Conservation (phyloP, 768 basidiomycete genomes). For the Filobasidium wieringae region DNA sequence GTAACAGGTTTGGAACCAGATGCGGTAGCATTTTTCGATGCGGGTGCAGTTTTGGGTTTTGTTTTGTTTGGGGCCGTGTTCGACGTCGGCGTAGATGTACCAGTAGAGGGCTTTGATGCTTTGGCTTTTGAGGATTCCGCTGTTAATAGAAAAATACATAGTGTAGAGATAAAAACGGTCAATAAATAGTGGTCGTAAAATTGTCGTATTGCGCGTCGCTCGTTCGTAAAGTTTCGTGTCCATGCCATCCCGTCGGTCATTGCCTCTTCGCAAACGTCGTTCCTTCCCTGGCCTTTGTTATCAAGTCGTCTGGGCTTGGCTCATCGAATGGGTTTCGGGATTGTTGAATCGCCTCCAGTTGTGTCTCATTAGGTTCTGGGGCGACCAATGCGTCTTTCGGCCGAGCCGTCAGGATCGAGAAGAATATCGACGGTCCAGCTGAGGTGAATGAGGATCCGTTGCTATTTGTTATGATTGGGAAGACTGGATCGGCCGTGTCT, state of each 20-base stretch:
- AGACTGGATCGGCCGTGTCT: not conserved
- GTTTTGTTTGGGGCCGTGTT: slow-evolving; percentile 7
- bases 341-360: not conserved
- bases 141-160: not conserved
- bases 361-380: not conserved
- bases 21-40: slow-evolving; percentile 24
- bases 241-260: not conserved
- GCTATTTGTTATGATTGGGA: too few relatives aligned
- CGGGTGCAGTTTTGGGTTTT: slow-evolving; percentile 21
- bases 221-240: not conserved
- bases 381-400: not conserved
- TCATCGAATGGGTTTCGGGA: slow-evolving; percentile 49
- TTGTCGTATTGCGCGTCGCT: not conserved
- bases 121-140: slow-evolving; percentile 1
- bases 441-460: not conserved
- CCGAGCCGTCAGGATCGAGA: slow-evolving; percentile 24
- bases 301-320: slow-evolving; percentile 84
- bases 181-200: slow-evolving; percentile 3
- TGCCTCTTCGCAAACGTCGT: slow-evolving; percentile 39
- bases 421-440: slow-evolving; percentile 18
- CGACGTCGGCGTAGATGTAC: not conserved
- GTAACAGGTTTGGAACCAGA: slow-evolving; percentile 13
- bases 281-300: slow-evolving; percentile 66
- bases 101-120: slow-evolving; percentile 7
- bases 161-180: slow-evolving; percentile 3